phyloP scores from a whole-genome alignment of 768 basidiomycete species.

The Fibroporia radiculosa region DNA sequence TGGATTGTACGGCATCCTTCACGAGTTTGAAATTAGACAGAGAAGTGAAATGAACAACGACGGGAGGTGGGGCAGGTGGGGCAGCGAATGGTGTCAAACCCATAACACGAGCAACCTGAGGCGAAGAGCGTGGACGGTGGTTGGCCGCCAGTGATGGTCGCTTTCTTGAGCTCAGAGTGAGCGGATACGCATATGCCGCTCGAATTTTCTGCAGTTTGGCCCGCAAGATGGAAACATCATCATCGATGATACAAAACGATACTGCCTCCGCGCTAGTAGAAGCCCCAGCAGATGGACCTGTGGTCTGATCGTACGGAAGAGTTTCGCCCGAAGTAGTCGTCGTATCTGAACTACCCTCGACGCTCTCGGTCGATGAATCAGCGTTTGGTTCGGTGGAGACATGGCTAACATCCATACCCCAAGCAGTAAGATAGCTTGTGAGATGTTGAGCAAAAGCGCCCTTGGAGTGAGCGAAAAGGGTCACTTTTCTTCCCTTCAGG shows the following conservation, averaged over 20 bases:
- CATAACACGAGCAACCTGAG: conserved; percentile 59
- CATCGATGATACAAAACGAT: conserved; percentile 89
- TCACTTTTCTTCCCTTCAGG: conserved; percentile 76
- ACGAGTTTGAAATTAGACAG: conserved; percentile 82
- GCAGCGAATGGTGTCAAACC: conserved; percentile 27
- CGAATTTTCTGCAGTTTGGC: conserved; percentile 65
- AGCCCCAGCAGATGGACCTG: conserved; percentile 9
- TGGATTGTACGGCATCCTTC: conserved; percentile 75
- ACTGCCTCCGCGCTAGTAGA: conserved; percentile 19
- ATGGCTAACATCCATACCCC: conserved; percentile 93
- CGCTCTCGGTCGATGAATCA: conserved; percentile 30
- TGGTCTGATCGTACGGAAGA: neutral
- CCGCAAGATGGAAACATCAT: conserved; percentile 76
- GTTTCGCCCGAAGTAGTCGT: neutral
- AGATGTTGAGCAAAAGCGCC: conserved; percentile 89
- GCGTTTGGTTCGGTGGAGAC: conserved; percentile 51
- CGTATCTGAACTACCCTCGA: conserved; percentile 5
- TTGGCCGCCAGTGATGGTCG: conserved; percentile 60
- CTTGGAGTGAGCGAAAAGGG: conserved; percentile 77
- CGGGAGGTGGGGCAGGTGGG: conserved; percentile 28
- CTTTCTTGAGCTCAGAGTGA: conserved; percentile 40
- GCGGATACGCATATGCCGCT: conserved; percentile 40
- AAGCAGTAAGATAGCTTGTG: conserved; percentile 86
- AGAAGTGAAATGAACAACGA: conserved; percentile 89
- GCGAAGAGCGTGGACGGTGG: conserved; percentile 75